Conservation (phyloP, 441 rosid species). For the Populus hybrid region DNA sequence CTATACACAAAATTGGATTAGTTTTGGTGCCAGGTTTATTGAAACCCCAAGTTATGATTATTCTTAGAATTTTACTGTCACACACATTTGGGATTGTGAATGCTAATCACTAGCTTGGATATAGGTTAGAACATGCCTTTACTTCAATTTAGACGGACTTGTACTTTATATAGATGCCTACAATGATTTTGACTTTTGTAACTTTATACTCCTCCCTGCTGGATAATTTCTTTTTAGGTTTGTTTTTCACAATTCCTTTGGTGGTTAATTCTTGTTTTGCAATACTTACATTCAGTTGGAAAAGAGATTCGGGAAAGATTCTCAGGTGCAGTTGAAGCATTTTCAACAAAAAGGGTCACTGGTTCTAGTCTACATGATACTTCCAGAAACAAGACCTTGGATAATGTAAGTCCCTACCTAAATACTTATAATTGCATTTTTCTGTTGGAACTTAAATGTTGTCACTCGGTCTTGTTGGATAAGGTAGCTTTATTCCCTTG, state of each 20-base stretch:
- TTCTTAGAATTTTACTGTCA: not conserved
- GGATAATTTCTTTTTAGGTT: not conserved
- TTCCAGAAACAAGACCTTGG: slow-evolving; percentile 58
- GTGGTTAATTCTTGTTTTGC: not conserved
- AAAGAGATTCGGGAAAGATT: slow-evolving; percentile 78
- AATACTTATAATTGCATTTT: not conserved
- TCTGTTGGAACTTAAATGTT: not conserved
- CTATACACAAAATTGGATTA: slow-evolving; percentile 5
- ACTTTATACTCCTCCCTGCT: not conserved
- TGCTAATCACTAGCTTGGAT: not conserved
- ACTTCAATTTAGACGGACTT: not conserved
- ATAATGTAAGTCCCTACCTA: slow-evolving; percentile 49
- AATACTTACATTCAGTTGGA: slow-evolving; percentile 45
- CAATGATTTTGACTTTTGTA: not conserved
- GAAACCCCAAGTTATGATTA: not conserved
- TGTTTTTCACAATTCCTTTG: not conserved
- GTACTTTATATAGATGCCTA: not conserved
- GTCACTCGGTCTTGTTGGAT: not conserved
- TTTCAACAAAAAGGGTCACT: slow-evolving; percentile 62
- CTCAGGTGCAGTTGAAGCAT: slow-evolving; percentile 93
- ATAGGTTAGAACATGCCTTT: not conserved
- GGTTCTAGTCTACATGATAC: slow-evolving; percentile 59
- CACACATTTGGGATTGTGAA: not conserved
- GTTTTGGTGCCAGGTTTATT: slow-evolving; percentile 5
- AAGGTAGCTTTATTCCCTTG: no score